Evolutionary conservation across 164 flowering plant genomes (phyloP), one percentile per base, ranked within the genome.

Genomic region (Stephania japonica): DNA sequence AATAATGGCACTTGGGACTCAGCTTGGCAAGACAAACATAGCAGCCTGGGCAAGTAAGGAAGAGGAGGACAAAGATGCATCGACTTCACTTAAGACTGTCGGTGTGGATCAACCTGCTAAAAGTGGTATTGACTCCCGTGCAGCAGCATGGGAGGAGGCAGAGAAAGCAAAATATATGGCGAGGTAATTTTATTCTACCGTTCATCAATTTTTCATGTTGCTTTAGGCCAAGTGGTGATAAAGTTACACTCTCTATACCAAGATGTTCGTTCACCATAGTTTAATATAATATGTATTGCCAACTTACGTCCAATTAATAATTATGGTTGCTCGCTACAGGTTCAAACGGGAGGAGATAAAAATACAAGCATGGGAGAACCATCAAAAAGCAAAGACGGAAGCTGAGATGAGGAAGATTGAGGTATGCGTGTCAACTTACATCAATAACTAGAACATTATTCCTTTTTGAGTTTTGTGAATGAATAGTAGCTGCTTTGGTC

Each of bases 41-140:
- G 88, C 98, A 71, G 91, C 94, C 7, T 93, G 98, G 98, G 98
- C 98, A 75, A 86, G 94, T 79, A 88, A 87, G 79, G 91, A 86
- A 69, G 94, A 87, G 70, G 91, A 89, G 71, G 90, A 86, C 66
- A 86, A 82, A 67, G 86, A 85, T 73, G 87, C 86, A 63, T 86
- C 91, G 26, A 78, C 83, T 61, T 85, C 91, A 32, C 77, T 82
- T 49, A 86, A 86, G 81, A 79, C 72, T 62, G 27, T 76, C 69
- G 72, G 73, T 59, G 73, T 65, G 16, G 84, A 84, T 56, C 84
- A 79, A 76, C 79, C 70, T 21, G 47, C 80, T 56, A 86, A 83
- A 75, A 85, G 81, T 85, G 86, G 79, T 64, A 78, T 86, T 74
- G 94, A 89, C 81, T 80, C 86, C 38, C 90, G 95, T 70, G 98